Base-by-base conservation (phyloP, 2,329 filamentous ascomycete genomes). In the Ascochyta viciae-villosae region DNA sequence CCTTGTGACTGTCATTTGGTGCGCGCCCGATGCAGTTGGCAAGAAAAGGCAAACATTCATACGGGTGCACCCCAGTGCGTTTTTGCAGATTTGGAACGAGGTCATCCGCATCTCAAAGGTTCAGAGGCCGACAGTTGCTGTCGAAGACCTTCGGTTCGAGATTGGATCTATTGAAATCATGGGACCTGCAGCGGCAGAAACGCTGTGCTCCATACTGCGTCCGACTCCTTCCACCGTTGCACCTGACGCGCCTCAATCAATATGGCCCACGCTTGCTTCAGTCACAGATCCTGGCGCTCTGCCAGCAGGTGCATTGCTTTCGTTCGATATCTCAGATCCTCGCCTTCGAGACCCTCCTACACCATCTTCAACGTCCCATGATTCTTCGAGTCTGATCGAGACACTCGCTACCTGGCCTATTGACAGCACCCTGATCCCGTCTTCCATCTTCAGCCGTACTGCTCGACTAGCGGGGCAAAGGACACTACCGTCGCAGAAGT, bases 11-110 rank as follows among this genome's bases (percentile, higher is more conserved):
- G 77, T 96, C 27, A 76, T 96, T 12, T 96, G 92, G 92, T 89
- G 88, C 71, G 57, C 57, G 12, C 50, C 52, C 49, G 45, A 68
- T 8, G 23, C 61, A 57, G 52, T 70, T 41, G 50, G 52, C 61
- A 59, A 65, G 3, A 82, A 78, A 65, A 80, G 81, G 46, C 83
- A 82, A 58, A 71, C 91, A 0, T 86, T 94, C 52, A 75, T 97
- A 47, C 83, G 93, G 50, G 78, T 94, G 1, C 94, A 98, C 72
- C 95, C 95, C 2, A 89, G 92, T 19, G 89, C 89, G 6, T 94
- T 92, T 66, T 76, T 87, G 1, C 84, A 90, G 63, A 74, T 88
- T 0, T 92, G 90, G 80, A 80, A 86, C 22, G 82, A 89, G 57
- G 73, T 92, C 2, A 66, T 87, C 15, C 79, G 80, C 2, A 74